These are phyloP conservation scores for Cucurbita maxima DNA, from an alignment of 306 rosid species.

Conservation along the genomic window DNA sequence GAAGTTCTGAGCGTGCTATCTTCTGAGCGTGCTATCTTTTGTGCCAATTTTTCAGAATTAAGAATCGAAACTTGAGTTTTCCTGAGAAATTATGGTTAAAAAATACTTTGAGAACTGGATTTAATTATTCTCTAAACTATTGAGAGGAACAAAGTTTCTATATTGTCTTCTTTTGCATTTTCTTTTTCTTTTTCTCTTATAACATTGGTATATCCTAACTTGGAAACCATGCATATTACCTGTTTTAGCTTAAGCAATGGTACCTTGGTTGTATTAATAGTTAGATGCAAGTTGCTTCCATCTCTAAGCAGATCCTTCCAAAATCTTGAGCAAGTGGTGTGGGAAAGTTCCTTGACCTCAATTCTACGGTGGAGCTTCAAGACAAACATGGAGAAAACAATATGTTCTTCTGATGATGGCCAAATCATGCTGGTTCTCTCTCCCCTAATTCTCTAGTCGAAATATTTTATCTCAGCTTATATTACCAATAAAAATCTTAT, in stretches of 20 bases:
- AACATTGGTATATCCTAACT: neutral
- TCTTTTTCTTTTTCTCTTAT: neutral
- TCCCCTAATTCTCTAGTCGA: neutral
- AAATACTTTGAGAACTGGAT: too few species aligned
- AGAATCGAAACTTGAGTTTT: neutral
- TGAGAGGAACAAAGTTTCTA: too few species aligned
- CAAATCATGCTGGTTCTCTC: slow-evolving; percentile 58
- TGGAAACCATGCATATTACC: neutral
- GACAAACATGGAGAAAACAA: slow-evolving; percentile 48
- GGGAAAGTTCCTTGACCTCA: slow-evolving; percentile 45
- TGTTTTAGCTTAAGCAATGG: neutral
- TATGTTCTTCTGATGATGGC: slow-evolving; percentile 56
- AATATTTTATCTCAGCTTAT: too few species aligned
- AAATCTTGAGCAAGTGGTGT: slow-evolving; percentile 44
- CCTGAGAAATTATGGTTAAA: too few species aligned
- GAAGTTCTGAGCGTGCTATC: slow-evolving; percentile 13
- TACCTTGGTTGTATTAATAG: slow-evolving; percentile 6
- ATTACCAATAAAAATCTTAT: too few species aligned
- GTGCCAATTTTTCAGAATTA: slow-evolving; percentile 2
- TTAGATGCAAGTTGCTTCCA: slow-evolving; percentile 5
- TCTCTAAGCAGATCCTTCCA: slow-evolving; percentile 56
- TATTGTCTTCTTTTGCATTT: too few species aligned
- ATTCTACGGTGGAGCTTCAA: slow-evolving; percentile 66
- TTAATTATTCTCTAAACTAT: too few species aligned
- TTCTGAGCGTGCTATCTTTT: slow-evolving; percentile 7